Percentiles rank a stretch among this genome's conserved stretches.
Evolutionary conservation across 2,329 filamentous ascomycete species (phyloP).

Genomic region (Ophiostoma sp.): DNA sequence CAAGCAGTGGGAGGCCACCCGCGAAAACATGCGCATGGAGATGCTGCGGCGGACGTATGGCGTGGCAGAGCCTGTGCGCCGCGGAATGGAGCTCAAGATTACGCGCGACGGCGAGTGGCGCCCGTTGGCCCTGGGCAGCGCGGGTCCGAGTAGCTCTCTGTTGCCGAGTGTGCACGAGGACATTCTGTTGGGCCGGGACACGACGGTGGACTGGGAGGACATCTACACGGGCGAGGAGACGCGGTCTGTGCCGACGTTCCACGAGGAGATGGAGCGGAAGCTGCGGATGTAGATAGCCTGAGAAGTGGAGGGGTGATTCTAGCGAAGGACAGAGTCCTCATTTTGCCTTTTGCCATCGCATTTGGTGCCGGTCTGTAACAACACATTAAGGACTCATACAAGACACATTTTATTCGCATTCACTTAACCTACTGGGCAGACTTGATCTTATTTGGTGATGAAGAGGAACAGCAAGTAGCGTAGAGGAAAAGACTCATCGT

Average conservation of each 20-base stretch:
- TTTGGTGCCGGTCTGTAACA: slow-evolving; percentile 7
- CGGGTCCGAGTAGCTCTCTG: slow-evolving; percentile 37
- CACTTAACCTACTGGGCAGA: neutral
- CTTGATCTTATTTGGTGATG: neutral
- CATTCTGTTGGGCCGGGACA: slow-evolving; percentile 77
- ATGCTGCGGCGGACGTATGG: slow-evolving; percentile 83
- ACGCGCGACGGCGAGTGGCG: slow-evolving; percentile 77
- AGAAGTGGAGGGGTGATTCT: neutral
- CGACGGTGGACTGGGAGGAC: slow-evolving; percentile 87
- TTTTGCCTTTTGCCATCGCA: neutral
- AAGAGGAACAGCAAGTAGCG: neutral
- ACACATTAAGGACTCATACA: neutral
- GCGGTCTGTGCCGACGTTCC: slow-evolving; percentile 69
- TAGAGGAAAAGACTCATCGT: neutral
- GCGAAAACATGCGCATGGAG: slow-evolving; percentile 86
- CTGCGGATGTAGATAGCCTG: slow-evolving; percentile 66
- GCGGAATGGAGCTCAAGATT: slow-evolving; percentile 95
- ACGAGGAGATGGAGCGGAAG: slow-evolving; percentile 92
- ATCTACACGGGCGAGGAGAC: slow-evolving; percentile 80
- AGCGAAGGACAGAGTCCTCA: neutral
- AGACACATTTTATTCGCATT: slow-evolving; percentile 11
- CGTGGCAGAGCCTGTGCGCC: slow-evolving; percentile 85
- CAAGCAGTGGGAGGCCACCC: slow-evolving; percentile 84
- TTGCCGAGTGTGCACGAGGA: slow-evolving; percentile 78
- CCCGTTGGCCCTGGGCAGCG: slow-evolving; percentile 67